A percentile compares a stretch with the other conserved stretches of the same genome.
Evolutionary conservation across 257 asterid species (phyloP).

Genomic region (Solanum ossicruentum): DNA sequence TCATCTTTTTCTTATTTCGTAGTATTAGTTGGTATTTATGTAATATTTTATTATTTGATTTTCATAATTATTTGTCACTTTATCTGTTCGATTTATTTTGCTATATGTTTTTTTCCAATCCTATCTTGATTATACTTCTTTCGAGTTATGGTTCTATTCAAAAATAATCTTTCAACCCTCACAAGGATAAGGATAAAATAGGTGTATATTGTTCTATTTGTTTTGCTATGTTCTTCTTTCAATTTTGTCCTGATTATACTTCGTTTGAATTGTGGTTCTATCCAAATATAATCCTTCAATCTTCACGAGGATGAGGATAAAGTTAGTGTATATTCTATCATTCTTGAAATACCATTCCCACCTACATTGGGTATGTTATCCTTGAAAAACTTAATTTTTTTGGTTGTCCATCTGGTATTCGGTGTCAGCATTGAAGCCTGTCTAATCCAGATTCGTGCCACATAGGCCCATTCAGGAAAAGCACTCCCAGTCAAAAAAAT

Average conservation of each 20-base stretch:
- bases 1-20: neutral
- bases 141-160: neutral
- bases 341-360: too few species aligned
- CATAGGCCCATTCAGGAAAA: too few species aligned
- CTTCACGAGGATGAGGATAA: neutral
- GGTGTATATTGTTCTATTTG: too few species aligned
- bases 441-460: too few species aligned
- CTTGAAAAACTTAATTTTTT: too few species aligned
- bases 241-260: neutral
- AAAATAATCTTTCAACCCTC: fast-evolving
- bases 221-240: neutral
- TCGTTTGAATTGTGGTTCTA: neutral
- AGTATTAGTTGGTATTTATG: neutral
- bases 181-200: too few species aligned
- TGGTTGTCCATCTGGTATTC: too few species aligned
- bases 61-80: neutral
- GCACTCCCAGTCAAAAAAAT: fast-evolving
- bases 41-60: too few species aligned
- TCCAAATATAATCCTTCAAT: fast-evolving
- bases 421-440: too few species aligned
- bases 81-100: neutral
- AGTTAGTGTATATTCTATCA: neutral
- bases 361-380: neutral
- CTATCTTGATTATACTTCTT: neutral
- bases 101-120: neutral